A percentile compares a stretch with the other conserved stretches of the same genome.
These are phyloP conservation scores for Melanopsichium pennsylvanicum DNA, from an alignment of 1,284 basidiomycete species.

Conservation along the genomic window DNA sequence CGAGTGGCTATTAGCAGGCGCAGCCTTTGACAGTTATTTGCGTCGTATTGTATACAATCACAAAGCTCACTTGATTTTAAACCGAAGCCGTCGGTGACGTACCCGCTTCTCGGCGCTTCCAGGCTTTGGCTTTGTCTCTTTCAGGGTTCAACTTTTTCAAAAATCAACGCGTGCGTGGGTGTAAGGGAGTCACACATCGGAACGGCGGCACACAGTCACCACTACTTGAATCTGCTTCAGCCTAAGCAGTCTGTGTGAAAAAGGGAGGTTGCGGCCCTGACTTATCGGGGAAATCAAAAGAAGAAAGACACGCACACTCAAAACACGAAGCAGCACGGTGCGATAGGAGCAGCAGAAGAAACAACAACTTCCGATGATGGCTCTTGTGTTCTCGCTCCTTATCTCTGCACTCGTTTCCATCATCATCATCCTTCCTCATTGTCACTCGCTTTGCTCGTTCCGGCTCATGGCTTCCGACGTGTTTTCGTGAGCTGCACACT, in stretches of 20 bases:
- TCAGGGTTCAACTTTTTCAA: background rate
- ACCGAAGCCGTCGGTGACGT: too few relatives aligned
- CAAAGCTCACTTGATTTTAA: too few relatives aligned
- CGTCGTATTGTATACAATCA: too few relatives aligned
- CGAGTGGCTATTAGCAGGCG: too few relatives aligned
- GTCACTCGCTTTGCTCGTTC: background rate
- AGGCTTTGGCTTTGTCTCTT: background rate
- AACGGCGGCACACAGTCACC: too few relatives aligned
- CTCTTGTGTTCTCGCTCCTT: background rate
- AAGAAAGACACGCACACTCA: background rate
- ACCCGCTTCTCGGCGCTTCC: too few relatives aligned
- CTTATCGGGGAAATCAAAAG: too few relatives aligned
- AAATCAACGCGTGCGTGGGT: background rate
- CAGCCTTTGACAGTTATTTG: too few relatives aligned
- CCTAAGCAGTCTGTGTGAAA: too few relatives aligned
- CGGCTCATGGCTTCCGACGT: conserved; percentile 14
- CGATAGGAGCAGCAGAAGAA: conserved; percentile 1
- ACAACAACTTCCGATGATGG: conserved; percentile 7
- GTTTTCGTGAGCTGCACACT: conserved; percentile 31
- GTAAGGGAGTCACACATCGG: conserved; percentile 4
- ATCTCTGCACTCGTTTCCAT: background rate
- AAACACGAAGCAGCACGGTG: background rate
- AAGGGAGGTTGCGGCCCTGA: too few relatives aligned
- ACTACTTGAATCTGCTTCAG: background rate
- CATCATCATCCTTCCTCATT: background rate